phyloP scores from a whole-genome alignment of 768 basidiomycete genomes.

The Naganishia vishniacii region DNA sequence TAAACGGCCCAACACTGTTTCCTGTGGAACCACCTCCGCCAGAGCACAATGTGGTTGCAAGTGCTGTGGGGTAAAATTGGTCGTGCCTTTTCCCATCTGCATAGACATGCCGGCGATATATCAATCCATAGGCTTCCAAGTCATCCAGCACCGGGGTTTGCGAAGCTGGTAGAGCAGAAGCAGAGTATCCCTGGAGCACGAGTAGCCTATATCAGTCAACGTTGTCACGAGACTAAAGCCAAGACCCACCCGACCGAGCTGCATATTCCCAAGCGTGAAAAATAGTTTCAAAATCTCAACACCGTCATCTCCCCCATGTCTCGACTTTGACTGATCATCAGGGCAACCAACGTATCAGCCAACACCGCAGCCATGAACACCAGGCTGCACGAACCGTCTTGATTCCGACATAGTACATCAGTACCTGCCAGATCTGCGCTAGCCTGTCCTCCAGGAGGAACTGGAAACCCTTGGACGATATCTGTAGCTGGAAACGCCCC shows the following conservation, averaged over 20 bases:
- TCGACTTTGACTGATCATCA: conserved; percentile 28
- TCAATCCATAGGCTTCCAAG: conserved; percentile 86
- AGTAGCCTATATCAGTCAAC: neutral
- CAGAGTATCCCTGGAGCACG: conserved; percentile 71
- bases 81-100: conserved; percentile 48
- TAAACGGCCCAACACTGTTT: conserved; percentile 51
- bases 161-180: conserved; percentile 68
- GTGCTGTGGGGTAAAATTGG: conserved; percentile 87
- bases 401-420: conserved; percentile 82
- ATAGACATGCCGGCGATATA: conserved; percentile 54
- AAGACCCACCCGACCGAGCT: conserved; percentile 70
- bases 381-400: conserved; percentile 59
- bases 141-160: conserved; percentile 85
- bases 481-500: conserved; percentile 47
- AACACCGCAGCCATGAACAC: neutral
- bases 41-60: conserved; percentile 89
- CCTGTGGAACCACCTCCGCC: conserved; percentile 50
- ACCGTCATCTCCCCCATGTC: conserved; percentile 84
- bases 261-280: conserved; percentile 96
- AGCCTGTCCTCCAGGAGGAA: conserved; percentile 91
- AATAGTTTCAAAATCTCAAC: conserved; percentile 89
- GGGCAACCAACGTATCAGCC: neutral
- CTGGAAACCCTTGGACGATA: conserved; percentile 92
- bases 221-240: neutral
- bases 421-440: conserved; percentile 87